Percentiles rank a stretch among this genome's conserved stretches.
These are phyloP conservation scores for Cyclaneusma minus DNA, from an alignment of 2,329 filamentous ascomycete genomes.

Conservation along the genomic window DNA sequence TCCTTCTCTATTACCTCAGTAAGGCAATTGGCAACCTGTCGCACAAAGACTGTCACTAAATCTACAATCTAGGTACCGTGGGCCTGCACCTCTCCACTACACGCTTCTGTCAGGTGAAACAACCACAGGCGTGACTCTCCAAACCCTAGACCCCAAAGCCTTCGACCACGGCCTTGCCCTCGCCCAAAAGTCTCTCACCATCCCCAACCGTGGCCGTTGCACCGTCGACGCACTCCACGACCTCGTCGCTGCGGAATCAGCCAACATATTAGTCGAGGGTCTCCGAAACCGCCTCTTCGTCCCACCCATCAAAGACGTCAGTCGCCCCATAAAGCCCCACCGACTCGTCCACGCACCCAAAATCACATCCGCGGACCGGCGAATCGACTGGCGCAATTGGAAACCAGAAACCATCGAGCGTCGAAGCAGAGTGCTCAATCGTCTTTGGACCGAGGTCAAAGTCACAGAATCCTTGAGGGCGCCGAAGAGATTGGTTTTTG, in stretches of 20 bases:
- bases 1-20: conserved; percentile 80
- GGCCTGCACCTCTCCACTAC: conserved; percentile 75
- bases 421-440: conserved; percentile 43
- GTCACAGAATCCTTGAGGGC: conserved; percentile 5
- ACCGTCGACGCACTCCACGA: conserved; percentile 33
- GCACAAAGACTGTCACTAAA: conserved; percentile 1
- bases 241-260: conserved; percentile 47
- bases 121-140: conserved; percentile 64
- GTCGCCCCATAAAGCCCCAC: conserved; percentile 12
- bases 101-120: conserved; percentile 49
- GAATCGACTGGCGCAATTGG: conserved; percentile 44
- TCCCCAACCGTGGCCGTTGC: conserved; percentile 29
- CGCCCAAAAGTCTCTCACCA: conserved; percentile 43
- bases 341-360: conserved; percentile 49
- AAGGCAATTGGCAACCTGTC: conserved; percentile 14
- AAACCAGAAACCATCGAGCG: conserved; percentile 35
- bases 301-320: conserved; percentile 33
- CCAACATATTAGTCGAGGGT: conserved; percentile 51
- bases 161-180: conserved; percentile 75
- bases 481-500: conserved; percentile 11
- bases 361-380: conserved; percentile 46
- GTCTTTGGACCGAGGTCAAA: conserved; percentile 42
- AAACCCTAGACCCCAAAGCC: conserved; percentile 60
- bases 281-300: conserved; percentile 50
- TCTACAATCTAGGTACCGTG: conserved; percentile 45